These are phyloP conservation scores for Mollisia scopiformis DNA, from an alignment of 2,329 filamentous ascomycete species.

Conservation along the genomic window DNA sequence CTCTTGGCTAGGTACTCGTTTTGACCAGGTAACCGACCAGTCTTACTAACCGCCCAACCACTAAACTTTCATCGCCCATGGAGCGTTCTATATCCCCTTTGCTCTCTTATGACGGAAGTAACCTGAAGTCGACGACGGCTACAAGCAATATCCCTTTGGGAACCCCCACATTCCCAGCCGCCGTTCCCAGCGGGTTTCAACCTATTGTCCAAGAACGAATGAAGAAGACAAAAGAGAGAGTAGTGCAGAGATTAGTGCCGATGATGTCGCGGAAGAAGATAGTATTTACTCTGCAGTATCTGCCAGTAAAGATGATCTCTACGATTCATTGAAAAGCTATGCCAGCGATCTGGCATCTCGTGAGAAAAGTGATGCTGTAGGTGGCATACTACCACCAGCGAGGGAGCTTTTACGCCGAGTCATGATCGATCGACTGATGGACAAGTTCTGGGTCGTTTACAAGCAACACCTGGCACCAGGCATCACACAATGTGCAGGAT, in stretches of 20 bases:
- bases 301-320: neutral
- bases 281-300: neutral
- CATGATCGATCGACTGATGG: constrained; percentile 17
- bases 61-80: too few relatives aligned
- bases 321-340: neutral
- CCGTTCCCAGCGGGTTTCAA: too few relatives aligned
- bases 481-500: neutral
- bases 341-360: neutral
- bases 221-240: too few relatives aligned
- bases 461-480: constrained; percentile 31
- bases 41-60: too few relatives aligned
- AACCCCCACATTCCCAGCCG: too few relatives aligned
- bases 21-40: too few relatives aligned
- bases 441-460: constrained; percentile 17
- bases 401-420: neutral
- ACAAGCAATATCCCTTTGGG: too few relatives aligned
- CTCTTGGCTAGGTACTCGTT: neutral
- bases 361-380: neutral
- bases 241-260: too few relatives aligned
- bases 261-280: neutral
- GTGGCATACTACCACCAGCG: neutral
- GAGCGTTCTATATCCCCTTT: too few relatives aligned
- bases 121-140: too few relatives aligned
- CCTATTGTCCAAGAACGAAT: too few relatives aligned
- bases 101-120: too few relatives aligned